phyloP scores from a whole-genome alignment of 2,329 filamentous ascomycete species.

The Claviceps quebecensis region DNA sequence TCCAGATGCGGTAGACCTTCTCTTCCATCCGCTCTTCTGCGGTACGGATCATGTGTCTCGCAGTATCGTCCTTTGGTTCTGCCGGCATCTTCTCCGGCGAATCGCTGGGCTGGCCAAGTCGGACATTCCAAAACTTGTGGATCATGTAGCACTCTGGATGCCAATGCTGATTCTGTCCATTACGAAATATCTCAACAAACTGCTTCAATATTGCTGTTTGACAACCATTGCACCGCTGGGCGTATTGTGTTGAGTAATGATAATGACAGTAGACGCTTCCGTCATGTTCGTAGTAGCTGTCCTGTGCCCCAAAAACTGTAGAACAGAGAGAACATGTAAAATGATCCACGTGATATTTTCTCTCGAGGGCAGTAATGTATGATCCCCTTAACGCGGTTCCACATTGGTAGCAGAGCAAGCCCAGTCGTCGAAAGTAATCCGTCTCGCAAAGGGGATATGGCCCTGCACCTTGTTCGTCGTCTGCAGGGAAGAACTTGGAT shows the following conservation, averaged over 20 bases:
- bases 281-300: slow-evolving; percentile 98
- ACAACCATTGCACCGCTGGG: slow-evolving; percentile 90
- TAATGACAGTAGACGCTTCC: slow-evolving; percentile 96
- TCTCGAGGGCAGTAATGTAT: slow-evolving; percentile 93
- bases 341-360: slow-evolving; percentile 98
- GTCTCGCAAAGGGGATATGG: slow-evolving; percentile 97
- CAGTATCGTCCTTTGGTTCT: slow-evolving; percentile 38
- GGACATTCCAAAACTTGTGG: slow-evolving; percentile 99
- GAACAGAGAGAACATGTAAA: slow-evolving; percentile 96
- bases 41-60: slow-evolving; percentile 62
- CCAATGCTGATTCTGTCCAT: slow-evolving; percentile 97
- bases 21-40: slow-evolving; percentile 93
- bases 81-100: slow-evolving; percentile 26
- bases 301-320: slow-evolving; percentile 94
- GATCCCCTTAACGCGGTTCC: slow-evolving; percentile 86
- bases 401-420: slow-evolving; percentile 82
- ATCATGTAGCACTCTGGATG: slow-evolving; percentile 99
- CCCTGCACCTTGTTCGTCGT: slow-evolving; percentile 69
- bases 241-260: slow-evolving; percentile 95
- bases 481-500: slow-evolving; percentile 96
- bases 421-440: slow-evolving; percentile 88
- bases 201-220: slow-evolving; percentile 96
- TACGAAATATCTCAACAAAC: slow-evolving; percentile 96
- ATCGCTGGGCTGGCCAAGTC: slow-evolving; percentile 52
- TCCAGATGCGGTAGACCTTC: slow-evolving; percentile 97